phyloP scores from a whole-genome alignment of 176 grass and related monocot species.

The Lolium perenne region DNA sequence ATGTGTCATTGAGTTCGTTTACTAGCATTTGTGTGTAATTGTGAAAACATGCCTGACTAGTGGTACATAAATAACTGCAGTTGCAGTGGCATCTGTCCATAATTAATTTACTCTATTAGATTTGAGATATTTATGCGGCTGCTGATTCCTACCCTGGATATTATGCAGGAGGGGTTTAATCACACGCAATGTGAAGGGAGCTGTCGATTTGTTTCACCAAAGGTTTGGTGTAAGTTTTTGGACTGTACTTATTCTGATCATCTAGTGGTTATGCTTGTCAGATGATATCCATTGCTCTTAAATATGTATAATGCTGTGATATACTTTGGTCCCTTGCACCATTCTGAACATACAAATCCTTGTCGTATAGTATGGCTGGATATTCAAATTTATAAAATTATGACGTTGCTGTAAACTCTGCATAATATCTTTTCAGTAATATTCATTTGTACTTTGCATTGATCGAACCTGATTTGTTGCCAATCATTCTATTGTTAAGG shows the following conservation, averaged over 20 bases:
- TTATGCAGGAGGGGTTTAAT: slow-evolving; percentile 93
- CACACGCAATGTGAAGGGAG: slow-evolving; percentile 87
- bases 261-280: not conserved
- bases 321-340: not conserved
- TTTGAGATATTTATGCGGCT: slow-evolving; percentile 6
- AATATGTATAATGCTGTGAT: not conserved
- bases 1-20: not conserved
- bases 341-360: not conserved
- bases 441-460: not conserved
- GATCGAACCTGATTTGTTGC: not conserved
- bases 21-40: not conserved
- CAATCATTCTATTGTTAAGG: not conserved
- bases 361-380: not conserved
- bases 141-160: slow-evolving; percentile 1
- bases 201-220: slow-evolving; percentile 93
- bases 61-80: not conserved
- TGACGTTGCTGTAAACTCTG: not conserved
- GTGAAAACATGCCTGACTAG: not conserved
- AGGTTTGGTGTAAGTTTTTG: slow-evolving; percentile 85
- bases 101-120: not conserved
- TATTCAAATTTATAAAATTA: not conserved
- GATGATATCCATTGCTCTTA: not conserved
- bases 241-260: slow-evolving; percentile 6
- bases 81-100: not conserved
- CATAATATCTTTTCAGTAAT: not conserved